These are phyloP conservation scores for Acacia crassicarpa DNA, from an alignment of 306 rosid species.

Conservation along the genomic window DNA sequence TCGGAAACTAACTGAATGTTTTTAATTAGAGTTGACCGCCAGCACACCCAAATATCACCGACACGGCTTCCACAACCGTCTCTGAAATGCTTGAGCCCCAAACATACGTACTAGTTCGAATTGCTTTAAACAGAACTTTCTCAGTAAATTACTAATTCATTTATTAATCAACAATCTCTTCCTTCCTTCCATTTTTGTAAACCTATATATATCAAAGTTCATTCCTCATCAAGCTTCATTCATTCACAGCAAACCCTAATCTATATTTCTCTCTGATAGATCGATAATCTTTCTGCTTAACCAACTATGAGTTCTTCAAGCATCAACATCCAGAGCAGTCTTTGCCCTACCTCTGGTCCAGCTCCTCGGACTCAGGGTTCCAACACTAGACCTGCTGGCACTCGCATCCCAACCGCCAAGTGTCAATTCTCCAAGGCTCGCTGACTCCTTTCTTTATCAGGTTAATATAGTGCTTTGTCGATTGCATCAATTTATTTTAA, in stretches of 20 bases:
- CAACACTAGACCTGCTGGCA: neutral
- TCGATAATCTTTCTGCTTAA: no score
- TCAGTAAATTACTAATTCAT: neutral
- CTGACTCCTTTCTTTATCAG: neutral
- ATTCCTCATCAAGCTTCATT: neutral
- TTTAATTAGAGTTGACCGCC: neutral
- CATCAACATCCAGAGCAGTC: neutral
- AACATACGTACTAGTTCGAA: neutral
- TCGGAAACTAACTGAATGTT: no score
- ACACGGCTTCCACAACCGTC: neutral
- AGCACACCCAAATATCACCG: neutral
- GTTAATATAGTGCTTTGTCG: no score
- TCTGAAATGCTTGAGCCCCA: neutral
- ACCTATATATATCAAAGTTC: neutral
- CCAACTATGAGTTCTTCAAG: neutral
- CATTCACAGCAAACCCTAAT: neutral
- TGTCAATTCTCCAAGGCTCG: neutral
- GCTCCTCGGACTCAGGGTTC: neutral
- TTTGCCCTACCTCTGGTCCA: neutral
- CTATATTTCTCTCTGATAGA: neutral
- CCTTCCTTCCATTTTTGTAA: neutral
- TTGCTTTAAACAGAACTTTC: neutral
- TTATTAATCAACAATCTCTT: neutral
- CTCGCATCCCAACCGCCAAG: neutral
- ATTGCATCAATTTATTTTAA: no score